Base-by-base conservation (phyloP, 192 early-diverging fungal genomes). In the Borealophlyctis nickersoniae region DNA sequence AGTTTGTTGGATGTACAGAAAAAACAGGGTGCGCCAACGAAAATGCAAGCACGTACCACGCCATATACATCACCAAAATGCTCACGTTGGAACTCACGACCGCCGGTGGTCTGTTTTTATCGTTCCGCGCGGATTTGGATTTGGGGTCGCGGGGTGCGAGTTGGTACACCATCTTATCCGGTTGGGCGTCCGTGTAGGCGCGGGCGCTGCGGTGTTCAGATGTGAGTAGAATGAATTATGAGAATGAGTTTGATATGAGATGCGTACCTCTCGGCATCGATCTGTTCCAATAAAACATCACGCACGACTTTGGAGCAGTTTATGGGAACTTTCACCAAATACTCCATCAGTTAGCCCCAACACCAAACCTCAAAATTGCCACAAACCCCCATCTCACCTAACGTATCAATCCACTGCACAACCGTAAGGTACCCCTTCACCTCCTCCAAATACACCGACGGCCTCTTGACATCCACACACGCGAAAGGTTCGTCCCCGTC, bases 401-500 rank as follows among this genome's bases (percentile, higher is more conserved):
- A 26, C 16, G 32, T 33, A 32, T 69, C 60, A 36, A 70, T 22
- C 33, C 57, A 70, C 11, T 36, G 54, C 28, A 75, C 58, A 2
- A 65, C 63, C 13, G 52, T 26, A 49, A 77, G 26, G 39, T 73
- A 77, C 48, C 53, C 56, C 58, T 56, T 64, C 23, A 77, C 56
- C 56, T 77, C 75, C 16, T 19, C 31, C 55, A 72, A 35, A n/a
- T 49, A 69, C 31, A 70, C 70, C 3, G 32, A 52, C 11, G 75
- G 75, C 4, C 75, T 60, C 60, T 77, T 77, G 33, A 73, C 52
- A 50, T 77, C 75, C 58, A 73, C 69, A n/a, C n/a, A n/a, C 14
- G 70, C 65, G 48, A 77, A 64, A 28, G 36, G 57, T 5, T 52
- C 67, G 9, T 72, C 75, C 2, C 39, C 39, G 7, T 45, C 39